Percentiles rank a stretch among this genome's conserved stretches.
phyloP scores from a whole-genome alignment of 75 land plant species.

The Pseudotsuga menziesii region DNA sequence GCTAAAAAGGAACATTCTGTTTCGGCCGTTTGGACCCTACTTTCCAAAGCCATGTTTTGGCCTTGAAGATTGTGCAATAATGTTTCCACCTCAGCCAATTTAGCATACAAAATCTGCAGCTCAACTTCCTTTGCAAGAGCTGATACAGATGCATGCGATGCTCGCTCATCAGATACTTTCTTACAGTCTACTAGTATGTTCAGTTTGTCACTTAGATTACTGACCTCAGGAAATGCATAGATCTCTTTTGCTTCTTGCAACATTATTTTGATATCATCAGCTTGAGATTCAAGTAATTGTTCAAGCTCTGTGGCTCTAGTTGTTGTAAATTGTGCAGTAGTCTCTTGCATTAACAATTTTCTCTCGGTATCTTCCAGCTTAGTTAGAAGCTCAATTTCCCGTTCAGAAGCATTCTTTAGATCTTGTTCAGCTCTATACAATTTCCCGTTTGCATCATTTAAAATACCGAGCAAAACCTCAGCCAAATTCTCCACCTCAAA shows the following conservation, averaged over 20 bases:
- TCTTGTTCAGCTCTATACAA: conserved; percentile 37
- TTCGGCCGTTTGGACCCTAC: conserved; percentile 10
- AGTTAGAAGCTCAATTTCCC: conserved; percentile 38
- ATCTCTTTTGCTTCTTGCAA: conserved; percentile 30
- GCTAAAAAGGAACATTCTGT: conserved; percentile 28
- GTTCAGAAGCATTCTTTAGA: conserved; percentile 22
- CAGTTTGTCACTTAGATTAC: conserved; percentile 28
- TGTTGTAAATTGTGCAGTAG: conserved; percentile 22
- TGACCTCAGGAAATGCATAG: conserved; percentile 34
- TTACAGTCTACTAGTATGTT: conserved; percentile 18
- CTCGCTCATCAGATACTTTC: conserved; percentile 23
- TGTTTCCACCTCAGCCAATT: conserved; percentile 28
- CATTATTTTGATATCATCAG: conserved; percentile 22
- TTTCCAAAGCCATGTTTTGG: background rate
- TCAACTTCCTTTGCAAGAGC: conserved; percentile 24
- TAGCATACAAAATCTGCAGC: conserved; percentile 29
- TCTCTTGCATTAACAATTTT: conserved; percentile 27
- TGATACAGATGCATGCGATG: conserved; percentile 14
- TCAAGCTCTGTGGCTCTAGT: conserved; percentile 27
- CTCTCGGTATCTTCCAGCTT: conserved; percentile 47
- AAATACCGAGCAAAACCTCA: conserved; percentile 25
- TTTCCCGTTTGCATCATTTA: conserved; percentile 23
- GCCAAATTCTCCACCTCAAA: conserved; percentile 32
- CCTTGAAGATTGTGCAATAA: conserved; percentile 26
- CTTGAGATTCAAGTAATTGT: conserved; percentile 18